These are phyloP conservation scores for Microdochium paspali DNA, from an alignment of 2,329 filamentous ascomycete genomes.

Conservation along the genomic window DNA sequence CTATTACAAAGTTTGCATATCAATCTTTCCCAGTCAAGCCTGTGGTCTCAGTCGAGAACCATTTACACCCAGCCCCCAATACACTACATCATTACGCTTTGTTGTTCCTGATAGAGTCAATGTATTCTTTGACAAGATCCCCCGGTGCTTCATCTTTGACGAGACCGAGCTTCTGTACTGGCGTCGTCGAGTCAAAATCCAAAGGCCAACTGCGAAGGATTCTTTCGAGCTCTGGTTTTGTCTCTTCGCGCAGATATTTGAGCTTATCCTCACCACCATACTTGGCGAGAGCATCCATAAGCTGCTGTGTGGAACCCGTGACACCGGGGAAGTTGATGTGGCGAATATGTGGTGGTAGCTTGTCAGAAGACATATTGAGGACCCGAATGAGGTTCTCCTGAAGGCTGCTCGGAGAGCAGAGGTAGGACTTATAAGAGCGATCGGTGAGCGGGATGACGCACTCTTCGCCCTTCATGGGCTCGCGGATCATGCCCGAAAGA, in stretches of 20 bases:
- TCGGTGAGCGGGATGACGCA: constrained; percentile 43
- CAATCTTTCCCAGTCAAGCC: too few species aligned
- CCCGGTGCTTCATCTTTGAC: constrained; percentile 41
- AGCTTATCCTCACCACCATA: constrained; percentile 46
- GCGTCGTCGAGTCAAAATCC: constrained; percentile 42
- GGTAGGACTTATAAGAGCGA: constrained; percentile 39
- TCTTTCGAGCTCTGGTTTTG: constrained; percentile 40
- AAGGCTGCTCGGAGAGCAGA: constrained; percentile 43
- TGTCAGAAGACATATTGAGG: constrained; percentile 24
- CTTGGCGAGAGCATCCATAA: constrained; percentile 47
- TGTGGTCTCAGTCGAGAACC: too few species aligned
- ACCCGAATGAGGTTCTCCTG: constrained; percentile 43
- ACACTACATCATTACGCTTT: constrained; percentile 4
- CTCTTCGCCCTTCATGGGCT: constrained; percentile 45
- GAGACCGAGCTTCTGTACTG: constrained; percentile 37
- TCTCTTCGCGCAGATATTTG: constrained; percentile 41
- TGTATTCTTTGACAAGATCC: constrained; percentile 45
- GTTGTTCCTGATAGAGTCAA: constrained; percentile 23
- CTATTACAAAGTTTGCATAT: neutral
- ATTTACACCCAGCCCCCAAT: too few species aligned
- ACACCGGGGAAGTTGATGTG: constrained; percentile 50
- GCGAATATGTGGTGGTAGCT: constrained; percentile 34
- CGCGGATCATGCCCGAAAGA: constrained; percentile 53
- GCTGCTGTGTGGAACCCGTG: constrained; percentile 47
- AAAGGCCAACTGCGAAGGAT: constrained; percentile 53